Percentiles rank a stretch among this genome's conserved stretches.
phyloP scores from a whole-genome alignment of 1,139 yeast species.

The Scheffersomyces lignicola region DNA sequence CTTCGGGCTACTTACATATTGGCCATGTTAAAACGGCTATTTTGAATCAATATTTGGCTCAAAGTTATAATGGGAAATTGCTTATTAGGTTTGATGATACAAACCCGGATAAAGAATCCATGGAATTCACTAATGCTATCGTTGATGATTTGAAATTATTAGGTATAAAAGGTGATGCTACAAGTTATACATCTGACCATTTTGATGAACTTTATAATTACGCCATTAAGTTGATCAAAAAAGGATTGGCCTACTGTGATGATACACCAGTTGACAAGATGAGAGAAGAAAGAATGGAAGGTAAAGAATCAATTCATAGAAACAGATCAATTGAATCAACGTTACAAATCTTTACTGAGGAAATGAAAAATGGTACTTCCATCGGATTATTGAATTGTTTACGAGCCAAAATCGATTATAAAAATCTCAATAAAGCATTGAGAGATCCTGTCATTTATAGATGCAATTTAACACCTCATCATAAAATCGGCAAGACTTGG shows the following conservation, averaged over 20 bases:
- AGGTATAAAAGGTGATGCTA: conserved; percentile 81
- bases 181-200: conserved; percentile 85
- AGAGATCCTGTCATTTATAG: conserved; percentile 94
- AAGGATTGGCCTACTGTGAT: conserved; percentile 90
- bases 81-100: conserved; percentile 93
- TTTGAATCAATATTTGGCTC: conserved; percentile 87
- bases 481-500: conserved; percentile 86
- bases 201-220: conserved; percentile 80
- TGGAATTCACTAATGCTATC: conserved; percentile 82
- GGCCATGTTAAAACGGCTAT: conserved; percentile 96
- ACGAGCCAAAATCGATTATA: conserved; percentile 87
- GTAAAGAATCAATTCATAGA: conserved; percentile 81
- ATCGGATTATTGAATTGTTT: conserved; percentile 80
- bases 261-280: conserved; percentile 84
- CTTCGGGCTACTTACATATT: conserved; percentile 81
- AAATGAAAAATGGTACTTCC: conserved; percentile 85
- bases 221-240: conserved; percentile 78
- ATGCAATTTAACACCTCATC: conserved; percentile 89
- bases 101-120: conserved; percentile 88
- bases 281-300: conserved; percentile 96
- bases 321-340: conserved; percentile 87
- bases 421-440: conserved; percentile 81
- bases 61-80: conserved; percentile 84
- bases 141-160: conserved; percentile 77
- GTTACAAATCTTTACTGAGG: conserved; percentile 71